Base-by-base conservation (phyloP, 139 green algal genomes). In the Chlamydomonas sphaeroides region DNA sequence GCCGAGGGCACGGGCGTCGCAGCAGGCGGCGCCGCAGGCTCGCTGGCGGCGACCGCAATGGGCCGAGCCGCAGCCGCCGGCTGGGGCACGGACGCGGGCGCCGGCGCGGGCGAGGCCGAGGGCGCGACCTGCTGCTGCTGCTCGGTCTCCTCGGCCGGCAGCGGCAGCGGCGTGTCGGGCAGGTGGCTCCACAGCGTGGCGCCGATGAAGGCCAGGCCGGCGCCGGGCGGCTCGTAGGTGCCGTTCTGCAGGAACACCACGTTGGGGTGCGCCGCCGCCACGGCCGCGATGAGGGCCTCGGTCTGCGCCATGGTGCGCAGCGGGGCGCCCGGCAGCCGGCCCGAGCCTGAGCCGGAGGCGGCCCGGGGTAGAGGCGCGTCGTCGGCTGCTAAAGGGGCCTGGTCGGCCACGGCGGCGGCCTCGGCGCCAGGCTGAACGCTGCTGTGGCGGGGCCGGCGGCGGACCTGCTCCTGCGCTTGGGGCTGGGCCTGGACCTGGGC, bases 231-330 rank as follows among this genome's bases (percentile, higher is more conserved):
- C 45, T 53, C 45, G 45, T 21, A 53, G 61, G 53, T 3, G 6
- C 62, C 32, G 61, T 82, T 82, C 23, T 72, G 61, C 62, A 82
- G n/a, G 62, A 82, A 72, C 42, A 65, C 62, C 41, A 82, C 75
- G 75, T 82, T 82, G 62, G 42, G 62, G 32, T 53, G 20, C 28
- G 30, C 2, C n/a, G 59, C 39, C 25, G 45, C 42, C 20, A 21
- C 42, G 3, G 75, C 61, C 0, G 62, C 62, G 75, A 82, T 82
- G 4, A 82, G 45, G 15, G 69, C 75, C 63, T 82, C 75, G 1
- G 61, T 82, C 11, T 82, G 38, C 8, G 75, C 41, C 75, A 82
- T 82, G 28, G 32, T 53, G 32, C 75, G 75, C 45, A n/a, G n/a
- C n/a, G n/a, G n/a, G n/a, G n/a, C n/a, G n/a, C n/a, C n/a, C n/a